These are phyloP conservation scores for Wallemia hederae DNA, from an alignment of 1,284 basidiomycete species.

Conservation along the genomic window DNA sequence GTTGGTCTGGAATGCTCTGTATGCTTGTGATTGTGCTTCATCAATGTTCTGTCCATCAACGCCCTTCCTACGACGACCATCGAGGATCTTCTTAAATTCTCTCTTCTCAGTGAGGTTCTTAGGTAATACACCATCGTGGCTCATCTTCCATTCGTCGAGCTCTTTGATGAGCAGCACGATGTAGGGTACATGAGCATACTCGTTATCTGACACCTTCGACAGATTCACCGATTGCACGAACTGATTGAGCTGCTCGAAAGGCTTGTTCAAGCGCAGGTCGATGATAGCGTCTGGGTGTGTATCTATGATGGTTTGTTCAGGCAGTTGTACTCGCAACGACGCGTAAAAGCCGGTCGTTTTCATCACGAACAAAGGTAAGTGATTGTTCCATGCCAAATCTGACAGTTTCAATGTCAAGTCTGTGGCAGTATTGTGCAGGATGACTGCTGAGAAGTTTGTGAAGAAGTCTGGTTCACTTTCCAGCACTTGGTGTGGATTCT, in stretches of 20 bases:
- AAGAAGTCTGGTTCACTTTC: conserved; percentile 24
- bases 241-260: conserved; percentile 50
- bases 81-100: conserved; percentile 39
- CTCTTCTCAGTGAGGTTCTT: conserved; percentile 36
- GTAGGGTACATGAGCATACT: conserved; percentile 63
- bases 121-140: conserved; percentile 36
- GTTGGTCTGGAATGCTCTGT: conserved; percentile 38
- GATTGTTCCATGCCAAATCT: conserved; percentile 17
- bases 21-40: conserved; percentile 55
- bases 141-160: conserved; percentile 45
- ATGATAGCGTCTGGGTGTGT: conserved; percentile 62
- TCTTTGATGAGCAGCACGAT: conserved; percentile 57
- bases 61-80: conserved; percentile 17
- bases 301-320: conserved; percentile 69
- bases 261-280: conserved; percentile 60
- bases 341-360: conserved; percentile 62
- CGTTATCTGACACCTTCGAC: conserved; percentile 43
- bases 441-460: conserved; percentile 39
- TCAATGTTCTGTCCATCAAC: conserved; percentile 90
- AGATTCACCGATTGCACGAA: conserved; percentile 44
- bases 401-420: conserved; percentile 33
- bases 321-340: conserved; percentile 59
- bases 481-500: conserved; percentile 30
- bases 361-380: conserved; percentile 41
- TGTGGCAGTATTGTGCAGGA: conserved; percentile 27